phyloP scores from a whole-genome alignment of 139 green algal genomes.

The Protoeuglena noctilucae region DNA sequence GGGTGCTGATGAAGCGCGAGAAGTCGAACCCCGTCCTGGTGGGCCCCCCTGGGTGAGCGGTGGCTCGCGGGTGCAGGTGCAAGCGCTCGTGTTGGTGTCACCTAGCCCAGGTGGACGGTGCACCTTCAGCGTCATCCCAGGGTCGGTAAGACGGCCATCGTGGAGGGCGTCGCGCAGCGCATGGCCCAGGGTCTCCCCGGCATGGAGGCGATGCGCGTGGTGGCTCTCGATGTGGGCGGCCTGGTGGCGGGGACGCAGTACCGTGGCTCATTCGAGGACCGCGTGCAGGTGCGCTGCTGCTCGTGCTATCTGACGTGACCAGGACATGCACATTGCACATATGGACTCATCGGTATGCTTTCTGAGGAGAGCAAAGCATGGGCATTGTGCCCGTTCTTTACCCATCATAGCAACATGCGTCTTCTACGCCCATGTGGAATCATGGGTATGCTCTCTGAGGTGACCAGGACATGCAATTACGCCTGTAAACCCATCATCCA shows the following conservation, averaged over 20 bases:
- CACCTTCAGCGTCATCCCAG: no score
- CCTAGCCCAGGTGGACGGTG: no score
- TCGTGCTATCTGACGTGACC: no score
- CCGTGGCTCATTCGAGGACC: conserved; percentile 7
- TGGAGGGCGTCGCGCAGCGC: conserved; percentile 6
- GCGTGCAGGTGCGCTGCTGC: conserved; percentile 2
- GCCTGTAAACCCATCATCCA: not conserved
- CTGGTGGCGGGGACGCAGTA: conserved; percentile 9
- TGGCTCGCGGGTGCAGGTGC: not conserved
- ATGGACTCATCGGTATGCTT: no score
- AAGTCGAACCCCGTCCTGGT: conserved; percentile 10
- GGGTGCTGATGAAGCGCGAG: not conserved
- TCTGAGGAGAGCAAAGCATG: no score
- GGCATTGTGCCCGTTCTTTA: conserved; percentile 3
- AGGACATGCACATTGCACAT: no score
- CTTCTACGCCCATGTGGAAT: no score
- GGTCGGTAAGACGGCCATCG: conserved; percentile 10
- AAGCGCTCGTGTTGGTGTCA: no score
- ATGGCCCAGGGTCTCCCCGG: not conserved
- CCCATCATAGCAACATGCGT: no score
- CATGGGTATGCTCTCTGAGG: conserved; percentile 17
- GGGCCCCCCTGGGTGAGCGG: no score
- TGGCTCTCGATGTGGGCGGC: conserved; percentile 5
- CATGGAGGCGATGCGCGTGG: not conserved
- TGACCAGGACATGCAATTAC: not conserved